phyloP scores from a whole-genome alignment of 2,329 filamentous ascomycete species.

The Dactylonectria macrodidyma region DNA sequence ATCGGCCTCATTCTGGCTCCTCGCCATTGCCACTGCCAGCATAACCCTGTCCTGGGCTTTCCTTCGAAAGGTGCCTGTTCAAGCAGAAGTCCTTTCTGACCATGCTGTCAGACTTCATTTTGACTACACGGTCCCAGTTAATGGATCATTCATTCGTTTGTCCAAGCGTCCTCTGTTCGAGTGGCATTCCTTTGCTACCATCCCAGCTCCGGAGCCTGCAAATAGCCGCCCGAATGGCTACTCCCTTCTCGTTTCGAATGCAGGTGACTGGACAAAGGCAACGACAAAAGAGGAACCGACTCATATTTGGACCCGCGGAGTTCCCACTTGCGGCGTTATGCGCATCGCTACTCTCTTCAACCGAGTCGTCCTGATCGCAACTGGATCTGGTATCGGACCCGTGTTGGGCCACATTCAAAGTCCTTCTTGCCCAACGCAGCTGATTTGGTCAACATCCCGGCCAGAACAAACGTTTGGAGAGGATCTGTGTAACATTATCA shows the following conservation, averaged over 20 bases:
- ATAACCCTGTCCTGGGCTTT: conserved; percentile 81
- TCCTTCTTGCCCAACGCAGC: conserved; percentile 65
- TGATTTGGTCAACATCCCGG: conserved; percentile 78
- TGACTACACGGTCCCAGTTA: conserved; percentile 71
- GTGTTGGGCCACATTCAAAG: conserved; percentile 72
- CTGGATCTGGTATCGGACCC: conserved; percentile 81
- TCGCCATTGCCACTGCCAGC: conserved; percentile 73
- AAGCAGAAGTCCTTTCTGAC: conserved; percentile 77
- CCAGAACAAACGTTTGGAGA: conserved; percentile 75
- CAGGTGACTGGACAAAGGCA: conserved; percentile 81
- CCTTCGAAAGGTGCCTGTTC: conserved; percentile 77
- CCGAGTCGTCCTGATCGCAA: conserved; percentile 77
- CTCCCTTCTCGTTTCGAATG: conserved; percentile 79
- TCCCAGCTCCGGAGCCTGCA: conserved; percentile 67
- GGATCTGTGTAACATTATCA: conserved; percentile 68
- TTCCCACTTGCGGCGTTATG: conserved; percentile 77
- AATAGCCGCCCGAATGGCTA: conserved; percentile 62
- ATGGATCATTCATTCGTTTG: conserved; percentile 65
- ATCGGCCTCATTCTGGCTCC: conserved; percentile 74
- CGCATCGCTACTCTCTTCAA: conserved; percentile 77
- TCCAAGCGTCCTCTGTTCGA: conserved; percentile 76
- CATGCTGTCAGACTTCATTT: conserved; percentile 83
- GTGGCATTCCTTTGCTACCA: conserved; percentile 83
- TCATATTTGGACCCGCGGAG: conserved; percentile 77
- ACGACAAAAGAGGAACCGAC: conserved; percentile 74